phyloP scores from a whole-genome alignment of 2,329 filamentous ascomycete species.

The Rhynchosporium graminicola region DNA sequence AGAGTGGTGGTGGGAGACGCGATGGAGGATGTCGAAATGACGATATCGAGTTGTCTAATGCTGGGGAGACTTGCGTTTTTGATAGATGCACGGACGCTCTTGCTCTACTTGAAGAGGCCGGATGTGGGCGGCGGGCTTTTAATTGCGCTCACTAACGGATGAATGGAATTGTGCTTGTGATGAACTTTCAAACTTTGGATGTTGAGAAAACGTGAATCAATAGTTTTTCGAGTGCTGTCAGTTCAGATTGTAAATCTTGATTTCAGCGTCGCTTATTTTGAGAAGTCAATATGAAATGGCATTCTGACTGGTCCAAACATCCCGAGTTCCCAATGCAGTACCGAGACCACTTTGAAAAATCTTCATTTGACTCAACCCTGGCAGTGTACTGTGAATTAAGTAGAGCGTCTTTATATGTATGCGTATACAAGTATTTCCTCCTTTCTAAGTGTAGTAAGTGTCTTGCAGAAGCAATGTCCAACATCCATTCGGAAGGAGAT shows the following conservation, averaged over 20 bases:
- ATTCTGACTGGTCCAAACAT: constrained; percentile 2
- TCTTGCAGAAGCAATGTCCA: no score
- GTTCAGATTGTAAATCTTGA: not conserved
- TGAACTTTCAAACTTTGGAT: no score
- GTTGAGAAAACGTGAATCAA: no score
- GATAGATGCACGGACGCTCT: constrained; percentile 20
- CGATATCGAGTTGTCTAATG: constrained; percentile 13
- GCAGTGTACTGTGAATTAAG: no score
- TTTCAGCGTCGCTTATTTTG: constrained; percentile 3
- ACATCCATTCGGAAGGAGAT: no score
- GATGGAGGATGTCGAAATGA: constrained; percentile 13
- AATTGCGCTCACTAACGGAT: not conserved
- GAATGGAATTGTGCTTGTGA: no score
- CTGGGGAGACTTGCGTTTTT: constrained; percentile 14
- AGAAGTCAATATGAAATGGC: not conserved
- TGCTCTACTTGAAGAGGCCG: not conserved
- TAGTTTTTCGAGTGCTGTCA: not conserved
- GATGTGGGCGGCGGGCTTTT: not conserved
- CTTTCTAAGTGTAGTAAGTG: no score
- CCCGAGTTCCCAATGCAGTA: not conserved
- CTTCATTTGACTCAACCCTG: no score
- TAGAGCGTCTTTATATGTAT: no score
- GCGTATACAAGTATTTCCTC: no score
- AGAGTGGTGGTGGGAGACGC: not conserved
- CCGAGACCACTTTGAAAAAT: no score